A percentile compares a stretch with the other conserved stretches of the same genome.
Evolutionary conservation across 495 filamentous ascomycete species (phyloP).

Genomic region (Pyronema domesticum): DNA sequence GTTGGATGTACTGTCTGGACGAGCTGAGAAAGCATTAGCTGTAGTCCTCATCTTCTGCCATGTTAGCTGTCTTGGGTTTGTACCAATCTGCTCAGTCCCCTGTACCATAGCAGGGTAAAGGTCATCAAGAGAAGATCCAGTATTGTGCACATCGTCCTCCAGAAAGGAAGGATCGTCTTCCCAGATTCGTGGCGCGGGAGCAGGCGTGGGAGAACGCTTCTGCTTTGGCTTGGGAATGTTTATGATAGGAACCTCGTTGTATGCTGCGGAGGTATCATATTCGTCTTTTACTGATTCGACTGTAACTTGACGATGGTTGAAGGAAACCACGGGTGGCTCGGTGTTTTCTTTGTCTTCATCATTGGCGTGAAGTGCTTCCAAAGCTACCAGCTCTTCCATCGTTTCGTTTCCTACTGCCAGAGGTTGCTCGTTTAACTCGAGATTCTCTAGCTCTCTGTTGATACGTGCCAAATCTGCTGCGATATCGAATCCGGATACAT

Average conservation of each 20-base stretch:
- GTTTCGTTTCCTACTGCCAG: too few relatives aligned
- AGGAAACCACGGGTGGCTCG: slow-evolving; percentile 3
- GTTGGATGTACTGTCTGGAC: too few relatives aligned
- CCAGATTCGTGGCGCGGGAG: not conserved
- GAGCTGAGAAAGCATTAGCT: too few relatives aligned
- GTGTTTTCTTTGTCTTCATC: slow-evolving; percentile 21
- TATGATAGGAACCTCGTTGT: not conserved
- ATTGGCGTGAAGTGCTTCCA: not conserved
- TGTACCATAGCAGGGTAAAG: too few relatives aligned
- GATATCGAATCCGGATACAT: slow-evolving; percentile 7
- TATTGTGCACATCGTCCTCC: not conserved
- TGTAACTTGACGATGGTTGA: slow-evolving; percentile 11
- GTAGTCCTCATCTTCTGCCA: slow-evolving; percentile 18
- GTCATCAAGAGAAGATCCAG: too few relatives aligned
- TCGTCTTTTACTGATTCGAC: slow-evolving; percentile 20
- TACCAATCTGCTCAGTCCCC: too few relatives aligned
- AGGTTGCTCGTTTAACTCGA: slow-evolving; percentile 6
- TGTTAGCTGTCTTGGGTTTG: slow-evolving; percentile 7
- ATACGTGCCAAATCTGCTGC: slow-evolving; percentile 16
- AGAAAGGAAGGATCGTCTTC: slow-evolving; percentile 1
- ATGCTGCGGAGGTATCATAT: slow-evolving; percentile 1
- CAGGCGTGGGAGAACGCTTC: not conserved
- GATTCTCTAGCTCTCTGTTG: slow-evolving; percentile 15
- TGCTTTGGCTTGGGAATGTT: not conserved
- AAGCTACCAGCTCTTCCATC: not conserved